Conservation (phyloP, 2,329 filamentous ascomycete genomes). For the Fusarium palustre region DNA sequence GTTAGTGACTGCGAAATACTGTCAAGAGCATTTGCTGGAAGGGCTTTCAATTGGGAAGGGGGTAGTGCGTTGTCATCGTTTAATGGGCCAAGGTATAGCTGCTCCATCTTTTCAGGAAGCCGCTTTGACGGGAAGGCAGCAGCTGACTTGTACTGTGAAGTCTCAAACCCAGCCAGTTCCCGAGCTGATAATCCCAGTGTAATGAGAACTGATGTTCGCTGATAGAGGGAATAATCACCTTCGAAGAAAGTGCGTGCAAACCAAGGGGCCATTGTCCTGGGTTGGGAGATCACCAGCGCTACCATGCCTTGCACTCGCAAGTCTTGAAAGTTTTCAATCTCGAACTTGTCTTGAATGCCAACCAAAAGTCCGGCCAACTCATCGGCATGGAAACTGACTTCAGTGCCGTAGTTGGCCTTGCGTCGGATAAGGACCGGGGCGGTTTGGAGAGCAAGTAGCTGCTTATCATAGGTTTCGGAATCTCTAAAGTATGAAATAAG, state of each 20-base stretch:
- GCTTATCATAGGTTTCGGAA: conserved; percentile 84
- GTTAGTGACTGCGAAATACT: conserved; percentile 75
- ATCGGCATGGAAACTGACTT: conserved; percentile 85
- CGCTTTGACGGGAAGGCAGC: conserved; percentile 82
- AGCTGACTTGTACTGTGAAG: conserved; percentile 62
- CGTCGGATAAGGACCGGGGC: conserved; percentile 85
- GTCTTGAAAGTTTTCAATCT: conserved; percentile 81
- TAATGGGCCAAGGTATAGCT: conserved; percentile 68
- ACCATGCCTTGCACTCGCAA: conserved; percentile 84
- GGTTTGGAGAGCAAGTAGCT: conserved; percentile 81
- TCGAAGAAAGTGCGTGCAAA: conserved; percentile 88
- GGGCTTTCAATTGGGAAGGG: conserved; percentile 60
- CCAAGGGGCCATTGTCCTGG: conserved; percentile 83
- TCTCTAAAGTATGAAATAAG: conserved; percentile 83
- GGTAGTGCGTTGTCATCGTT: conserved; percentile 36
- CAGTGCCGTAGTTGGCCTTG: conserved; percentile 88
- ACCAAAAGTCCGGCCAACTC: conserved; percentile 82
- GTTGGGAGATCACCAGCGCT: conserved; percentile 80
- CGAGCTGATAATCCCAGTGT: conserved; percentile 84
- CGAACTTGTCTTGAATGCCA: conserved; percentile 86
- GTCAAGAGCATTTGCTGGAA: conserved; percentile 72
- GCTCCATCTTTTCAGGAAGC: conserved; percentile 79
- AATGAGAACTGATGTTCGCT: conserved; percentile 84
- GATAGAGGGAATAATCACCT: conserved; percentile 89
- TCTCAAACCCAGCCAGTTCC: conserved; percentile 83